phyloP scores from a whole-genome alignment of 768 basidiomycete species.

The Clathrus columnatus region DNA sequence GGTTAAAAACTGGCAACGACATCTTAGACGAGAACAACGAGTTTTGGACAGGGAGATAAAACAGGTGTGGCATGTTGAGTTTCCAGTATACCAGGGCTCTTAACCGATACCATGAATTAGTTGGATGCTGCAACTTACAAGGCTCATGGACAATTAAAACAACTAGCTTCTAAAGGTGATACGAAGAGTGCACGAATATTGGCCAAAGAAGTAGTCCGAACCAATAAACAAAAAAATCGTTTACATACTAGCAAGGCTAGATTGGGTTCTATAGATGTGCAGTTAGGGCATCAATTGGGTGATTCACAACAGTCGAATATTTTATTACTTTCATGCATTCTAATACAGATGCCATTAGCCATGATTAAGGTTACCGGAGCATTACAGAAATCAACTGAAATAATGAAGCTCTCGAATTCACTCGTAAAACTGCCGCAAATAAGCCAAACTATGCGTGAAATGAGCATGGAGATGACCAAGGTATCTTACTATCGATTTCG shows the following conservation, averaged over 20 bases:
- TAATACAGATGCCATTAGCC: constrained; percentile 38
- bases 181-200: constrained; percentile 87
- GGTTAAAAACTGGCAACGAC: constrained; percentile 84
- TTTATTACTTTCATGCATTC: no score
- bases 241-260: constrained; percentile 89
- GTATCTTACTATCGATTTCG: constrained; percentile 29
- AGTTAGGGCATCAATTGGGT: constrained; percentile 91
- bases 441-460: constrained; percentile 87
- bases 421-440: constrained; percentile 90
- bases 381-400: constrained; percentile 94
- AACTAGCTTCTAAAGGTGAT: constrained; percentile 85
- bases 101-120: constrained; percentile 27
- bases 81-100: background rate
- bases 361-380: constrained; percentile 97
- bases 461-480: constrained; percentile 99
- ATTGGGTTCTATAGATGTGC: constrained; percentile 81
- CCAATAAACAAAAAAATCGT: constrained; percentile 89
- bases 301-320: constrained; percentile 22
- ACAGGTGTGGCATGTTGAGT: constrained; percentile 54
- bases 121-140: constrained; percentile 78
- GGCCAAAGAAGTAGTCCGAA: constrained; percentile 89
- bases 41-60: constrained; percentile 89
- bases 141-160: constrained; percentile 73
- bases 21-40: constrained; percentile 74
- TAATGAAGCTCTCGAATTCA: constrained; percentile 96